Base-by-base conservation (phyloP, 441 rosid genomes). In the Brassica hybrid region DNA sequence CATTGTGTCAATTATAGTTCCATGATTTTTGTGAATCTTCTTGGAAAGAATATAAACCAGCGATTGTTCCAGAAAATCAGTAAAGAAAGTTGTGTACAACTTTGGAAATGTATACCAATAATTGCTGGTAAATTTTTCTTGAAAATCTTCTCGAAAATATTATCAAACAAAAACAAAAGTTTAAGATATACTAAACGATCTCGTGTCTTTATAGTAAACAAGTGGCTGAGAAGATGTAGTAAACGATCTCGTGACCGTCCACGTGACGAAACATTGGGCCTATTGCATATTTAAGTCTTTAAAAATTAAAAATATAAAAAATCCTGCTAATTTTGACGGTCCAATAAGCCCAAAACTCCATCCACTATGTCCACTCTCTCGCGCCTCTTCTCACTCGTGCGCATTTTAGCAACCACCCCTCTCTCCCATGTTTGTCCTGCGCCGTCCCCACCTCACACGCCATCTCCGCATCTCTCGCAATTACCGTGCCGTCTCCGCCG, bases 361-460 rank as follows among this genome's bases (percentile, higher is more conserved):
- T 56, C 57, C 57, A 70, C 65, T 77, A 56, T 69, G 79, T 59
- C 76, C 1, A 69, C 74, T 79, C 78, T 59, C 69, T 79, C 65
- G 27, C 86, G 62, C 81, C 82, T 21, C 67, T 71, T 67, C 43
- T 80, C 50, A 82, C 88, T 80, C 87, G 86, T 88, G 94, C 89
- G 77, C 84, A 78, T 48, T 64, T 27, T 83, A 85, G 84, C 66
- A 76, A 75, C 27, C 12, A 19, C 23, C 85, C 84, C 82, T 66
- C 83, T 86, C 72, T 43, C 74, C 91, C 85, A 91, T 91, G 97
- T 89, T 92, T 86, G 76, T 87, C 88, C 79, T 94, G 69, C 90
- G 92, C 94, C 78, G 89, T 78, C 76, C 87, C 45, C 82, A 76
- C 54, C 74, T 81, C n/a, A 65, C 30, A 21, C 23, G 32, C 32